Conservation (phyloP, 2,329 filamentous ascomycete genomes). For the Malbranchea cinnamomea region DNA sequence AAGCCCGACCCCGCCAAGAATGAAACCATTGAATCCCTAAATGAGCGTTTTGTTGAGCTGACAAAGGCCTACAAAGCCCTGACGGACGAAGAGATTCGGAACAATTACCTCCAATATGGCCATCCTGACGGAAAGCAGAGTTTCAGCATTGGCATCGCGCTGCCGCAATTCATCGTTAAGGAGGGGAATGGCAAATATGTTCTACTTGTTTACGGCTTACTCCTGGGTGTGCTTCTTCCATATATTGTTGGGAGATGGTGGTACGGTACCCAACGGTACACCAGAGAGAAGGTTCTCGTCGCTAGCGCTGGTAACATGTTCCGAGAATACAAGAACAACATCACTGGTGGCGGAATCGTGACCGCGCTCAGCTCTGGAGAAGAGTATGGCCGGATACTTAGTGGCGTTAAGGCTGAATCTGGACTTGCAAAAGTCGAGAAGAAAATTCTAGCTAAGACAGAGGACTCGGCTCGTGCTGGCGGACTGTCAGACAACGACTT, state of each 20-base stretch:
- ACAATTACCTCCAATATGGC: constrained; percentile 91
- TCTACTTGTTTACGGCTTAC: constrained; percentile 69
- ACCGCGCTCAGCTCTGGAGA: constrained; percentile 69
- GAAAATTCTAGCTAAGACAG: constrained; percentile 51
- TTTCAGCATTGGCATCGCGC: constrained; percentile 91
- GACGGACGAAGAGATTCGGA: constrained; percentile 91
- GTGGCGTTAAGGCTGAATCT: constrained; percentile 62
- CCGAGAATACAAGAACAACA: constrained; percentile 75
- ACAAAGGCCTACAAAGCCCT: constrained; percentile 97
- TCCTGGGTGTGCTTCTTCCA: constrained; percentile 80
- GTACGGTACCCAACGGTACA: constrained; percentile 89
- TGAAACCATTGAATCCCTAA: constrained; percentile 71
- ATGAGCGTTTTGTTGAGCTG: constrained; percentile 80
- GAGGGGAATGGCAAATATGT: constrained; percentile 95
- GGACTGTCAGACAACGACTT: constrained; percentile 58
- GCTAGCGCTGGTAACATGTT: constrained; percentile 92
- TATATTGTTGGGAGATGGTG: constrained; percentile 96
- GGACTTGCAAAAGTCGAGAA: constrained; percentile 75
- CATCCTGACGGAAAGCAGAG: constrained; percentile 97
- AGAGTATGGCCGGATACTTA: constrained; percentile 66
- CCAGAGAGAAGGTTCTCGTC: constrained; percentile 83
- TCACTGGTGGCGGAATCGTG: constrained; percentile 66
- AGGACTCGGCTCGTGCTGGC: constrained; percentile 34
- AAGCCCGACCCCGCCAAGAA: constrained; percentile 73
- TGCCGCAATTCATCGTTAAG: constrained; percentile 82